phyloP scores from a whole-genome alignment of 768 basidiomycete genomes.

The Chlorophyllum brunneum region DNA sequence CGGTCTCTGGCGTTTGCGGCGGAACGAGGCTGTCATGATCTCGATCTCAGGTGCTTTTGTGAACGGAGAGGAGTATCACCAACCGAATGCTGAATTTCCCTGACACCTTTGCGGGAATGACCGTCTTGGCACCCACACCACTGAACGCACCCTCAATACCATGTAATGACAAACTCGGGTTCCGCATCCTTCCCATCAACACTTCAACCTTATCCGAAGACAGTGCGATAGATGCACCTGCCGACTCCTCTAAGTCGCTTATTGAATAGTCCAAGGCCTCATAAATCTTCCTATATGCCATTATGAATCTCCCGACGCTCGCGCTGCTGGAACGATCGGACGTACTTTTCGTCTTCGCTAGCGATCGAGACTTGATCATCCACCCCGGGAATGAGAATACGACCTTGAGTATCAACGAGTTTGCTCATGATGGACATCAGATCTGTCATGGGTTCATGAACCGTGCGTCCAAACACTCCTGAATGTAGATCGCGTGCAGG shows the following conservation, averaged over 20 bases:
- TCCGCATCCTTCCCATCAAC: constrained; percentile 93
- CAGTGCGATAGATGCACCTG: constrained; percentile 72
- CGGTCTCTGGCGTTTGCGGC: constrained; percentile 74
- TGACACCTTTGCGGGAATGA: constrained; percentile 84
- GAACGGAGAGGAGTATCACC: constrained; percentile 17
- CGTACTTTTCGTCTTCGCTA: constrained; percentile 66
- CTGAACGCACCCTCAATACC: constrained; percentile 96
- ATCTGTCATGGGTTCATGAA: constrained; percentile 94
- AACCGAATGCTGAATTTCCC: constrained; percentile 96
- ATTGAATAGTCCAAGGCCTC: constrained; percentile 69
- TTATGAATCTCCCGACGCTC: not conserved
- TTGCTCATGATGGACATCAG: constrained; percentile 79
- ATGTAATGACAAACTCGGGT: constrained; percentile 85
- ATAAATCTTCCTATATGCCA: constrained; percentile 54
- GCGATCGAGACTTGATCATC: constrained; percentile 79
- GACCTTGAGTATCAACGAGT: constrained; percentile 75
- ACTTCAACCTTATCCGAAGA: constrained; percentile 72
- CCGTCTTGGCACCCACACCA: constrained; percentile 80
- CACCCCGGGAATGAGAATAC: constrained; percentile 86
- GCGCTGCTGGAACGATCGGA: not conserved
- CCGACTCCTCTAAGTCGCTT: constrained; percentile 69
- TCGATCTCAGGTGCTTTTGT: not conserved
- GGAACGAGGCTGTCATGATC: constrained; percentile 63
- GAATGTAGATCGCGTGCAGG: constrained; percentile 89
- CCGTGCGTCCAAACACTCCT: constrained; percentile 77